Base-by-base conservation (phyloP, 2,329 filamentous ascomycete genomes). In the Ascochyta fabae region DNA sequence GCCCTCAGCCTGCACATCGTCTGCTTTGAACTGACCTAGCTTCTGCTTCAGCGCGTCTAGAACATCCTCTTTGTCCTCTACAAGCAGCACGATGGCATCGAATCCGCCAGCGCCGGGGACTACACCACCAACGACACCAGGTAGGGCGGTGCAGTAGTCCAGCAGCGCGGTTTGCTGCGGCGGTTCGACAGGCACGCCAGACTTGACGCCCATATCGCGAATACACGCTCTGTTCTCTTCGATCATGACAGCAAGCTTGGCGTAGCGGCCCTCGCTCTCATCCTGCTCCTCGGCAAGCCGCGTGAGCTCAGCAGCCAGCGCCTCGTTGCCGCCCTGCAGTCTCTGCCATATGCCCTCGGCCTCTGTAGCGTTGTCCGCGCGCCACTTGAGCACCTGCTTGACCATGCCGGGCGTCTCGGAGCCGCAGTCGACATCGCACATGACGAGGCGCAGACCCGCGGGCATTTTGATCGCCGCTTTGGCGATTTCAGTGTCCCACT, bases 341-440 rank as follows among this genome's bases (percentile, higher is more conserved):
- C 84, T 80, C 42, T 84, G 83, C 92, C 93, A 98, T 16, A 97
- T 80, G 58, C 75, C 68, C 59, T 86, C 84, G 1, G 92, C 88
- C n/a, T 82, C 84, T 3, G 82, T 81, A 0, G 81, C 78, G 19
- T 91, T 86, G 43, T 83, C 77, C 45, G 85, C 84, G 47, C 90
- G 83, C 95, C 95, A 99, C 29, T 84, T 84, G 3, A 98, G 82
- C 13, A 99, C 91, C 71, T 91, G 86, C 79, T 94, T 96, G 34
- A 97, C 95, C 95, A 99, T 98, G 13, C 92, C 86, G 0, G 96
- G 93, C 7, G 94, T 98, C 79, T 96, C 86, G 44, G 89, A 94
- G 29, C 95, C 95, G 71, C 93, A 96, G 73, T 96, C 91, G 6
- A 99, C 95, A 71, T 99, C 95, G 71, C 92, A 96, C 88, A 99